Evolutionary conservation across 2,329 filamentous ascomycete species (phyloP).

Genomic region (Onygenales sp.): DNA sequence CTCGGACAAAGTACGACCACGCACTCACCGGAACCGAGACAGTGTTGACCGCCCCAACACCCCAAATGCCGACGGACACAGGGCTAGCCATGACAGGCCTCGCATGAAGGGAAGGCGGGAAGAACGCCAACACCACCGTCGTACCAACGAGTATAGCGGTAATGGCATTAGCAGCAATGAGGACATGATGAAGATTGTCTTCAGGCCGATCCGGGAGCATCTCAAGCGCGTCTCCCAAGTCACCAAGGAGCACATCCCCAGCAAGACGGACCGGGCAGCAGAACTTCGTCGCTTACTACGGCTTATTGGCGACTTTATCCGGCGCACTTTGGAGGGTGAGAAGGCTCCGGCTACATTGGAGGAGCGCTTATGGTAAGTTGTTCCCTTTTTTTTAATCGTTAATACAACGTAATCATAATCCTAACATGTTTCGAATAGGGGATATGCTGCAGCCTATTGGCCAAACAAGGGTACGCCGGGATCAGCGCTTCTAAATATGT

Average conservation of each 20-base stretch:
- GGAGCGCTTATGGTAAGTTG: conserved; percentile 35
- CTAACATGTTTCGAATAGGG: conserved; percentile 19
- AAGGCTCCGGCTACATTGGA: conserved; percentile 31
- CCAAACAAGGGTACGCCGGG: conserved; percentile 30
- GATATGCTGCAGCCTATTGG: conserved; percentile 38
- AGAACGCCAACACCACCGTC: conserved; percentile 15
- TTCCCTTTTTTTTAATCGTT: neutral
- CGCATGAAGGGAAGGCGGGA: conserved; percentile 10
- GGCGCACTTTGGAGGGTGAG: conserved; percentile 28
- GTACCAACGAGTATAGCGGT: conserved; percentile 14
- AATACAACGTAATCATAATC: neutral
- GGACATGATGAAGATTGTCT: conserved; percentile 35
- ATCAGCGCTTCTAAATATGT: conserved; percentile 12
- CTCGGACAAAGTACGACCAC: conserved; percentile 31
- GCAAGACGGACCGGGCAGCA: conserved; percentile 33
- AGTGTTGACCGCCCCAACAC: conserved; percentile 34
- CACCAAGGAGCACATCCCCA: conserved; percentile 37
- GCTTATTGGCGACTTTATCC: conserved; percentile 39
- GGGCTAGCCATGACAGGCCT: conserved; percentile 8
- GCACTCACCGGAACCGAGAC: conserved; percentile 34
- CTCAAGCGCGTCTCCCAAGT: conserved; percentile 35
- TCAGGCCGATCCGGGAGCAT: conserved; percentile 37
- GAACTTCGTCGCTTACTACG: conserved; percentile 35
- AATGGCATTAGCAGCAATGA: conserved; percentile 24
- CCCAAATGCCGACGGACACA: conserved; percentile 30